Conservation (phyloP, 345 rosid genomes). For the Brassica juncea region DNA sequence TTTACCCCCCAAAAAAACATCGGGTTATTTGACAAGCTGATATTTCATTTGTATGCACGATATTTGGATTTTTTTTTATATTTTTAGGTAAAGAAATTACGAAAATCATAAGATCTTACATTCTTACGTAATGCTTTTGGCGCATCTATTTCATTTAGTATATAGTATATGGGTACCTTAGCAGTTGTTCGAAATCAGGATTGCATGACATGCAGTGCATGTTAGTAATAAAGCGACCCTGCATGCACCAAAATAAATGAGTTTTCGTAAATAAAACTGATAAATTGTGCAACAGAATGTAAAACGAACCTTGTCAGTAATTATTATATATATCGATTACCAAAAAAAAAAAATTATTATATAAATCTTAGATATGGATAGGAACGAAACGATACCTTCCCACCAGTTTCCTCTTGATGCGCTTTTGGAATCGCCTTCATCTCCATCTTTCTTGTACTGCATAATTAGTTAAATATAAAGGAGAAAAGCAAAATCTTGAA, state of each 20-base stretch:
- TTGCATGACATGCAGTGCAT: background rate
- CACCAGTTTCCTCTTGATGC: conserved; percentile 98
- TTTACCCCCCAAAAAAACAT: too few relatives aligned
- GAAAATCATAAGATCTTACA: background rate
- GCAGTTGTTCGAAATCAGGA: conserved; percentile 7
- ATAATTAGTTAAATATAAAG: background rate
- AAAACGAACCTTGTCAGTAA: conserved; percentile 11
- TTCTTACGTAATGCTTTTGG: background rate
- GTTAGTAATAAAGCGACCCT: conserved; percentile 65
- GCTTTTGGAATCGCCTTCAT: conserved; percentile 52
- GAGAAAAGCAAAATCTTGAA: conserved; percentile 11
- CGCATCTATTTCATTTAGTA: background rate
- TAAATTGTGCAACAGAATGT: conserved; percentile 3
- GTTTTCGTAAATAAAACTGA: background rate
- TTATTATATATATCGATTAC: background rate
- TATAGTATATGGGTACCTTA: conserved; percentile 7
- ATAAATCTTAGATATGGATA: background rate
- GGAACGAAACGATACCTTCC: conserved; percentile 61
- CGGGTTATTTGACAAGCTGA: background rate
- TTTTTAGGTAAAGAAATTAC: too few relatives aligned
- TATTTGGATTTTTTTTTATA: background rate
- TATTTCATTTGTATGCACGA: background rate
- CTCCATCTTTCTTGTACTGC: conserved; percentile 67
- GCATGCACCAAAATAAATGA: conserved; percentile 12
- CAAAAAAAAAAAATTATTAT: background rate